A percentile compares a stretch with the other conserved stretches of the same genome.
phyloP scores from a whole-genome alignment of 805 yeast species.

The Candida stauntonica region DNA sequence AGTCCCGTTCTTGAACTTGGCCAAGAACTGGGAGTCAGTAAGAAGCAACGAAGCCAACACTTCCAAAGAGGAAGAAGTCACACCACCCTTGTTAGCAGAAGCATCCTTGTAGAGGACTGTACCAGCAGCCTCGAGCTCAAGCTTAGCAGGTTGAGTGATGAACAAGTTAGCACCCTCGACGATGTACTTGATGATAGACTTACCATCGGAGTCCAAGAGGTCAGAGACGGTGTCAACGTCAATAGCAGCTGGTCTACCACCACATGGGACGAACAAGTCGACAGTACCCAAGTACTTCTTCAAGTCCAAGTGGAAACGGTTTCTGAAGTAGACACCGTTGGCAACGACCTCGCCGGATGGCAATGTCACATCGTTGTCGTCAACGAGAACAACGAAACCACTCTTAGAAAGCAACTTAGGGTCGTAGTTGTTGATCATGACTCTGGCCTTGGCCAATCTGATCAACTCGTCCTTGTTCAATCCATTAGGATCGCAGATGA shows the following conservation, averaged over 20 bases:
- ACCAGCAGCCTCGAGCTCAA: slow-evolving; percentile 82
- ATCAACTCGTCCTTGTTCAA: slow-evolving; percentile 73
- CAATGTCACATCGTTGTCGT: slow-evolving; percentile 71
- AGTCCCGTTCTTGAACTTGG: slow-evolving; percentile 70
- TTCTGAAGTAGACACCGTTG: slow-evolving; percentile 87
- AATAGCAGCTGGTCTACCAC: slow-evolving; percentile 97
- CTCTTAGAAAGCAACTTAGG: slow-evolving; percentile 56
- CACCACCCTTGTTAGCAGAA: slow-evolving; percentile 97
- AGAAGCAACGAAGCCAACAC: slow-evolving; percentile 92
- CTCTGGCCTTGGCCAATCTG: slow-evolving; percentile 73
- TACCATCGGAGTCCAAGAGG: slow-evolving; percentile 71
- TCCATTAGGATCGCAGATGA: slow-evolving; percentile 87
- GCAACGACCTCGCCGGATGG: slow-evolving; percentile 71
- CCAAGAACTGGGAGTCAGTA: slow-evolving; percentile 76
- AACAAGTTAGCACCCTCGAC: slow-evolving; percentile 98
- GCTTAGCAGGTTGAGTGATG: slow-evolving; percentile 90
- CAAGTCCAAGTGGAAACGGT: slow-evolving; percentile 76
- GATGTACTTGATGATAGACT: slow-evolving; percentile 73
- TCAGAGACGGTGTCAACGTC: slow-evolving; percentile 75
- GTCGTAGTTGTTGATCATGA: slow-evolving; percentile 70
- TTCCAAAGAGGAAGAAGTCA: slow-evolving; percentile 92
- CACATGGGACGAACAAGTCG: slow-evolving; percentile 94
- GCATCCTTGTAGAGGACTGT: slow-evolving; percentile 90
- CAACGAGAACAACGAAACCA: slow-evolving; percentile 83
- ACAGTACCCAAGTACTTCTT: slow-evolving; percentile 60